Base-by-base conservation (phyloP, 768 basidiomycete genomes). In the Rhodotorula diobovata region DNA sequence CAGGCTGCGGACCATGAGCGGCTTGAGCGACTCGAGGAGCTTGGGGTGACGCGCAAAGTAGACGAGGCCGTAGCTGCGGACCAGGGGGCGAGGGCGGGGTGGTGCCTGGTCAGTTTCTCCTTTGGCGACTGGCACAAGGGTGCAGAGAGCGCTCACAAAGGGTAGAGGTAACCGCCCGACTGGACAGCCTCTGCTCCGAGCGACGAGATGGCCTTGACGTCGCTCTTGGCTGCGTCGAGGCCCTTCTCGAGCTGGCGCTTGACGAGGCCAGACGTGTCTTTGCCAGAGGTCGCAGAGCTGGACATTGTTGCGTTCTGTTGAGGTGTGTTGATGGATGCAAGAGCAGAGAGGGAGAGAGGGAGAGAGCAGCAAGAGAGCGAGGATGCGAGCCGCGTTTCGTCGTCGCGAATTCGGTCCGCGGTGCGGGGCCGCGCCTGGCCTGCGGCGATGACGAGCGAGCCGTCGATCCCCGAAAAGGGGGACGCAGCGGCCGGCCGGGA, bases 161-260 rank as follows among this genome's bases (percentile, higher is more conserved):
- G 73, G 64, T 71, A 74, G 43, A 74, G 56, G 51, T 74, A 74
- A 2, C 66, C 73, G n/a, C 61, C 61, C 23, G 55, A 59, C 39
- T 54, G 58, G 28, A 57, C 60, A 1, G 73, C 73, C 16, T 61
- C 50, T 1, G 41, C 28, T 2, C 67, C 70, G 43, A 68, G 12
- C 8, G 18, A 4, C 12, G 59, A 60, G 32, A 74, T 15, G 18
- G 66, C 50, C 2, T n/a, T n/a, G 12, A 51, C 56, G 57, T 74
- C 73, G 35, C 62, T 56, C 60, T 74, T 71, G 1, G 65, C 63
- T 1, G 34, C n/a, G 1, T 34, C 35, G 34, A 62, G 28, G 2
- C 66, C 73, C 56, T 74, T 68, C 34, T 58, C 28, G 32, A 68
- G 41, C 41, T 74, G 28, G n/a, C 73, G 73, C 59, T 74, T 66